Conservation (phyloP, 345 rosid genomes). For the Pistacia atlantica region DNA sequence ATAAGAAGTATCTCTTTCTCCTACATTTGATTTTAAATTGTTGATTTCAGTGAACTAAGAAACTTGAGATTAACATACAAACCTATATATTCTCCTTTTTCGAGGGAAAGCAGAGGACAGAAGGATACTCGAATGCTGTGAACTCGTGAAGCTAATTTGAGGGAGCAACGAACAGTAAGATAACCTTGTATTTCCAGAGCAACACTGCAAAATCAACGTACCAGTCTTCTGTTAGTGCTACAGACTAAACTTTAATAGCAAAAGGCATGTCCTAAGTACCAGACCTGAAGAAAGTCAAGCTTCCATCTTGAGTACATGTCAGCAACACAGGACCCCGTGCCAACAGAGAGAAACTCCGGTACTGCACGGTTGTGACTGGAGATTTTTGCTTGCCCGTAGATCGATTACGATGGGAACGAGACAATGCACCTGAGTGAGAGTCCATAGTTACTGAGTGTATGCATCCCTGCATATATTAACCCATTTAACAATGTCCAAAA, state of each 20-base stretch:
- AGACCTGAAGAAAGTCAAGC: conserved; percentile 88
- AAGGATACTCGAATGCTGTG: conserved; percentile 80
- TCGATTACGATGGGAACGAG: conserved; percentile 77
- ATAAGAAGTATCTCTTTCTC: not conserved
- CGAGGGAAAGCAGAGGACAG: conserved; percentile 89
- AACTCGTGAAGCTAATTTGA: conserved; percentile 68
- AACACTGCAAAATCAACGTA: conserved; percentile 56
- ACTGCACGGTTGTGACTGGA: conserved; percentile 83
- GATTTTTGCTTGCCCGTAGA: conserved; percentile 66
- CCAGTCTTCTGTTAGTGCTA: conserved; percentile 9
- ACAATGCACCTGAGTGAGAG: conserved; percentile 74
- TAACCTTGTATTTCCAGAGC: conserved; percentile 84
- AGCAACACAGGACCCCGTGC: conserved; percentile 91
- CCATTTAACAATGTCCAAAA: conserved; percentile 13
- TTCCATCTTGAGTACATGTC: conserved; percentile 89
- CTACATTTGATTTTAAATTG: not conserved
- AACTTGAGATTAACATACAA: conserved; percentile 8
- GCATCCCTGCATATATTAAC: conserved; percentile 59
- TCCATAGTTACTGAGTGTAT: conserved; percentile 79
- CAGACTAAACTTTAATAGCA: conserved; percentile 1
- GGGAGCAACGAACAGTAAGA: conserved; percentile 82
- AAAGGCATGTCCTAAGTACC: conserved; percentile 11
- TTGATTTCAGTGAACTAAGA: not conserved
- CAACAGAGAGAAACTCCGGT: conserved; percentile 89
- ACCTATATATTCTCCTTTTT: conserved; percentile 97